Percentiles rank a stretch among this genome's conserved stretches.
Evolutionary conservation across 768 basidiomycete species (phyloP).

Genomic region (Mycena indigotica): DNA sequence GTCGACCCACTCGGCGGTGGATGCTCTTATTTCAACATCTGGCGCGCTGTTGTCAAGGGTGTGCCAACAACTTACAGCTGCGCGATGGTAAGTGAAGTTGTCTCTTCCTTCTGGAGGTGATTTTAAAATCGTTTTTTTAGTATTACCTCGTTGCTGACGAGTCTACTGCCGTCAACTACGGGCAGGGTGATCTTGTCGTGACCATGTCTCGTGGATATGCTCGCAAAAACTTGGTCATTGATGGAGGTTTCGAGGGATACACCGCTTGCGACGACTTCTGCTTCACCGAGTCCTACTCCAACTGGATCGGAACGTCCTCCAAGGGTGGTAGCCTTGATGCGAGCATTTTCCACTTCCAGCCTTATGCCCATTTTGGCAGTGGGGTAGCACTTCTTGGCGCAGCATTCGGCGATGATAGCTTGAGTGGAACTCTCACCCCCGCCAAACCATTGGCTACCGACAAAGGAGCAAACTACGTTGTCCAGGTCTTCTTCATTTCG

Average conservation of each 20-base stretch:
- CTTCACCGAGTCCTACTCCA: slow-evolving; percentile 9
- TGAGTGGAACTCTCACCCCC: slow-evolving; percentile 15
- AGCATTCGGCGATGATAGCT: slow-evolving; percentile 7
- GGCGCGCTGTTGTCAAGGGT: slow-evolving; percentile 48
- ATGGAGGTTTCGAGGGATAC: slow-evolving; percentile 19
- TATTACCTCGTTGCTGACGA: slow-evolving; percentile 16
- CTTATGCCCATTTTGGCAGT: slow-evolving; percentile 18
- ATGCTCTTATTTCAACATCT: slow-evolving; percentile 55
- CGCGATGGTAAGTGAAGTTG: slow-evolving; percentile 41
- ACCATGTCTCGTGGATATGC: slow-evolving; percentile 17
- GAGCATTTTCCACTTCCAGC: slow-evolving; percentile 12
- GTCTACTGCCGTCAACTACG: slow-evolving; percentile 16
- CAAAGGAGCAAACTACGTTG: slow-evolving; percentile 10
- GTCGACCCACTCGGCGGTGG: slow-evolving; percentile 44
- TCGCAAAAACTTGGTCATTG: slow-evolving; percentile 9
- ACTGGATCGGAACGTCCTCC: slow-evolving; percentile 17
- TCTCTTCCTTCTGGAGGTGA: neutral
- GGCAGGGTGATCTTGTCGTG: slow-evolving; percentile 12
- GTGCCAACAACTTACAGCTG: slow-evolving; percentile 48
- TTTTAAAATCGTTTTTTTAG: slow-evolving; percentile 36
- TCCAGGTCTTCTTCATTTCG: slow-evolving; percentile 15
- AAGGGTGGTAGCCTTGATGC: slow-evolving; percentile 14
- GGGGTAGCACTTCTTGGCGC: slow-evolving; percentile 15
- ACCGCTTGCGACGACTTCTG: slow-evolving; percentile 16
- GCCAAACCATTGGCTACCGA: slow-evolving; percentile 11